Base-by-base conservation (phyloP, 169 alveolate species). In the Plasmodium falciparum region DNA sequence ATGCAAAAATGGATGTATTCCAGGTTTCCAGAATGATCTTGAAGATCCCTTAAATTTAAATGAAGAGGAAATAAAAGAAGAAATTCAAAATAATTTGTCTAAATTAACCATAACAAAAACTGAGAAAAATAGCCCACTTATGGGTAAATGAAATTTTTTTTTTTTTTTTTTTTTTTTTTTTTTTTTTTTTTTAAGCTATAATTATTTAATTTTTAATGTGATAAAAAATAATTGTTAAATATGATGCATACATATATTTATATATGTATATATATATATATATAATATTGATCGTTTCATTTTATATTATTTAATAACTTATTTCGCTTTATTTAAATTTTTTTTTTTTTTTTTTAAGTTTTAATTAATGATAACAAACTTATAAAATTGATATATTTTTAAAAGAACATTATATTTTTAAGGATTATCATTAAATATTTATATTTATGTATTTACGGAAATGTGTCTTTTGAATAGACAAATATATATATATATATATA, bases 1-100 rank as follows among this genome's bases (percentile, higher is more conserved):
- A 29, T 76, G 89, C 45, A 45, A 63, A 65, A 76, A 76, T 65
- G 89, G 89, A 17, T 76, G 89, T 56, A 76, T 76, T 22, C 89
- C 89, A 26, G 89, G 89, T 20, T 76, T 76, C 17, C 29, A 63
- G 29, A 76, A 76, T 56, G 89, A 76, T 22, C 26, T 50, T 56
- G 76, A 63, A n/a, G 29, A 47, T 49, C 74, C 75, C 43, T 33
- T 63, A 65, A 49, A 76, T 20, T 29, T 76, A 22, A 76, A 76
- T 45, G 54, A 63, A 39, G 76, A 76, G 20, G 89, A 76, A 63
- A 58, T 76, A 33, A 76, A 65, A 70, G 50, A 20, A 63, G 89
- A 76, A 76, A 76, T 76, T 63, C 63, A 76, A 26, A 76, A 76
- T 24, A 47, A 76, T 24, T 15, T 76, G 20, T 58, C 17, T 17